phyloP scores from a whole-genome alignment of 2,329 filamentous ascomycete species.

The Neoascochyta sp. region DNA sequence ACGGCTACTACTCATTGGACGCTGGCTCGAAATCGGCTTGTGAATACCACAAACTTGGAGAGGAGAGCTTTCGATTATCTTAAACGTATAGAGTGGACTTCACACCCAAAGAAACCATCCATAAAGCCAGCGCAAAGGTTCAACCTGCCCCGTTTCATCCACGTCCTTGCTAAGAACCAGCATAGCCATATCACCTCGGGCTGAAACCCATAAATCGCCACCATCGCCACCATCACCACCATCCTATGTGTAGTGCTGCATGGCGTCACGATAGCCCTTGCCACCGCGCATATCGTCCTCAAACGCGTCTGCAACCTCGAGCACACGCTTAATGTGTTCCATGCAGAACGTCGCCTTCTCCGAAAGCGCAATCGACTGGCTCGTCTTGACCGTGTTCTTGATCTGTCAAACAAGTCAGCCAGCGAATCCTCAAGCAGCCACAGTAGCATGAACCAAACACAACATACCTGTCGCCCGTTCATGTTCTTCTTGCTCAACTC shows the following conservation, averaged over 20 bases:
- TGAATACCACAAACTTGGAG: no score
- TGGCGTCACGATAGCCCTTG: slow-evolving; percentile 74
- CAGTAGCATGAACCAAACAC: slow-evolving; percentile 4
- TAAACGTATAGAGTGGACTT: no score
- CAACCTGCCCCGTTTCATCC: no score
- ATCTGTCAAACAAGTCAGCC: slow-evolving; percentile 56
- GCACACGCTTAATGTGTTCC: slow-evolving; percentile 73
- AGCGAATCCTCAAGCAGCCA: slow-evolving; percentile 1
- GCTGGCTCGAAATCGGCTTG: no score
- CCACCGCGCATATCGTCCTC: slow-evolving; percentile 80
- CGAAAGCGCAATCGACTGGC: slow-evolving; percentile 76
- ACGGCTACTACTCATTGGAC: no score
- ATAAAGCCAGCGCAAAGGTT: no score
- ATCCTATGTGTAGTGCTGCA: slow-evolving; percentile 74
- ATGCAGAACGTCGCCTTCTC: slow-evolving; percentile 69
- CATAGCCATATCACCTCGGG: no score
- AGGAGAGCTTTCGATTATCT: no score
- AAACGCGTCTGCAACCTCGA: slow-evolving; percentile 81
- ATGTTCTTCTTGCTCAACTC: slow-evolving; percentile 64
- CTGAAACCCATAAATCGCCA: no score
- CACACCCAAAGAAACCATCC: no score
- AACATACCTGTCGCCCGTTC: slow-evolving; percentile 63
- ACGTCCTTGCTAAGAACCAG: no score
- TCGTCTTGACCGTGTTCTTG: slow-evolving; percentile 82
- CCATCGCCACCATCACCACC: no score